Evolutionary conservation across 2,329 filamentous ascomycete genomes (phyloP).

Genomic region (Alternaria hordeiaustralica): DNA sequence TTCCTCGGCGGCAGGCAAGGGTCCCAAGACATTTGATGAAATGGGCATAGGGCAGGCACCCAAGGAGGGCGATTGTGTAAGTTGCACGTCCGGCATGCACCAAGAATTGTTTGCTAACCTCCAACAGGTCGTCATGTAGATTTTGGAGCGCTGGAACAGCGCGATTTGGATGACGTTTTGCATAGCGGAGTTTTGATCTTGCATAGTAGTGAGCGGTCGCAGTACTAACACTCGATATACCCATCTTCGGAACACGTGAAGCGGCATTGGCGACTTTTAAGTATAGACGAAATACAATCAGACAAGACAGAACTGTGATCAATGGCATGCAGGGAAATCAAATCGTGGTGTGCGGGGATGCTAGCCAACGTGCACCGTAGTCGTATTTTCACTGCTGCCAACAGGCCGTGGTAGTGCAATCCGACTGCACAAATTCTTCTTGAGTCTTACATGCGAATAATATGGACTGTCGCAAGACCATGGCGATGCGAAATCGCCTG

Average conservation of each 20-base stretch:
- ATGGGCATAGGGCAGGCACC: slow-evolving; percentile 93
- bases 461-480: not conserved
- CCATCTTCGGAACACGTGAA: slow-evolving; percentile 1
- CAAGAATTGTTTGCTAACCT: slow-evolving; percentile 11
- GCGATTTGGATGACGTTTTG: slow-evolving; percentile 8
- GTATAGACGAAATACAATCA: slow-evolving; percentile 5
- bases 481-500: not conserved
- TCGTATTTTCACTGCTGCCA: not conserved
- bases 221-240: slow-evolving; percentile 17
- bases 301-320: not conserved
- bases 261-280: not conserved
- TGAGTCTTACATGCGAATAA: not conserved
- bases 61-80: slow-evolving; percentile 89
- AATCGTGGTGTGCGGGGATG: not conserved
- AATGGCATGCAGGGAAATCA: not conserved
- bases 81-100: slow-evolving; percentile 25
- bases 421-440: not conserved
- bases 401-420: not conserved
- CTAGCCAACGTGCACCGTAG: not conserved
- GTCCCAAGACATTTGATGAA: slow-evolving; percentile 94
- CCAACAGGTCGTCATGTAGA: slow-evolving; percentile 39
- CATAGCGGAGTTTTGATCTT: slow-evolving; percentile 30
- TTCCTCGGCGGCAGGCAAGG: slow-evolving; percentile 63
- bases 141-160: not conserved
- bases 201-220: slow-evolving; percentile 12